Conservation (phyloP, 78 protist species). For the Dictyostelium intermedium region DNA sequence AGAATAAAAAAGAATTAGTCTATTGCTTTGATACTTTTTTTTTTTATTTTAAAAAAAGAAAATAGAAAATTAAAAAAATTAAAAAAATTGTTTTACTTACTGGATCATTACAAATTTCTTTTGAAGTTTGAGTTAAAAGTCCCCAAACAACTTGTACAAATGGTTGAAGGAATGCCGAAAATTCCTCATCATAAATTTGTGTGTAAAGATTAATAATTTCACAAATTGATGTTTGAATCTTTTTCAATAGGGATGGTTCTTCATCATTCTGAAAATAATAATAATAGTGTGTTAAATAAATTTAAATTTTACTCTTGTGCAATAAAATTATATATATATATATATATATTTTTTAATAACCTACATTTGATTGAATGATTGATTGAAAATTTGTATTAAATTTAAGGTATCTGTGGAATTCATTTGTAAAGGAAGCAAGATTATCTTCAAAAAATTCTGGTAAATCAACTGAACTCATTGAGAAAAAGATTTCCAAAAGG, state of each 20-base stretch:
- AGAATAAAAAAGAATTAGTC: background rate
- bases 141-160: constrained; percentile 79
- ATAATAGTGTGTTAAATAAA: background rate
- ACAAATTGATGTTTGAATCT: constrained; percentile 81
- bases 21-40: background rate
- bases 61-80: background rate
- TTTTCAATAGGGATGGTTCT: constrained; percentile 28
- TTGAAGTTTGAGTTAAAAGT: constrained; percentile 24
- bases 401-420: constrained; percentile 37
- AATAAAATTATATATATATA: too few relatives aligned
- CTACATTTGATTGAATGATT: constrained; percentile 26
- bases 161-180: constrained; percentile 68
- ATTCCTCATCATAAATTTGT: constrained; percentile 85
- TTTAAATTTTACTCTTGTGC: too few relatives aligned
- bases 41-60: too few relatives aligned
- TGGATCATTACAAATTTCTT: constrained; percentile 43
- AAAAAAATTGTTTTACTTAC: constrained; percentile 11
- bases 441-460: constrained; percentile 94
- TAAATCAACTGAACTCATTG: constrained; percentile 81
- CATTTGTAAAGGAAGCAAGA: constrained; percentile 63
- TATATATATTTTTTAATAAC: background rate
- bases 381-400: background rate
- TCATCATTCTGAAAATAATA: constrained; percentile 11
- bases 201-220: constrained; percentile 67
- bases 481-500: constrained; percentile 64